Base-by-base conservation (phyloP, 2,329 filamentous ascomycete genomes). In the Fusarium caatingaense region DNA sequence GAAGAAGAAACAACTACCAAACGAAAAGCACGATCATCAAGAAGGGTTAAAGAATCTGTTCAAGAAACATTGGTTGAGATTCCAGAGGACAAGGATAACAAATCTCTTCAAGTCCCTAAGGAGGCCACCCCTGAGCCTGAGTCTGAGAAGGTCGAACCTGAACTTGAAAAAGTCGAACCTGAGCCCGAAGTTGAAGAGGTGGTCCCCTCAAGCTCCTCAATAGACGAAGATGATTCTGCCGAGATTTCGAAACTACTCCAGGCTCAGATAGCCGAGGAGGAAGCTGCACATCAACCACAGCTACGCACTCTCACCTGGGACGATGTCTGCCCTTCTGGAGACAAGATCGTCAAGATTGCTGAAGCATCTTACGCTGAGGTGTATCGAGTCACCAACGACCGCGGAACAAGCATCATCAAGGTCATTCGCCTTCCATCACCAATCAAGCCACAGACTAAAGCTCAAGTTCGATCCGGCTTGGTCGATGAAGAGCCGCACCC, bases 281-380 rank as follows among this genome's bases (percentile, higher is more conserved):
- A 56, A 8, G 23, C 72, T n/a, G 48, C 65, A n/a, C 74, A 76
- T 23, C 75, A 77, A 44, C 55, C 68, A 8, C 66, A 72, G 10
- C 77, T 87, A 18, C 82, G 83, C 6, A 72, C 83, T 8, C 77
- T 89, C 42, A 81, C 82, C 2, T 91, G 89, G 88, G 78, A 83
- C 30, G 87, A 90, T 55, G 81, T 91, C 30, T 88, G 88, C 50
- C 84, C 85, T 0, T 78, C 81, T 0, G 83, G 82, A 18, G 84
- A 87, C 72, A 77, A 78, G 37, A 87, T 91, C 50, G 82, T 83
- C 45, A 91, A 91, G 78, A 91, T 91, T 53, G 88, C 89, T 12
- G 89, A 91, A 75, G 88, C 89, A 8, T 91, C 89, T 4, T 91
- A 87, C 70, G 88, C 89, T 8, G 89, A 91, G 74, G 88, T 91